Evolutionary conservation across 148 eudicot genomes (phyloP).

Genomic region (Tetragonia tetragonoides): DNA sequence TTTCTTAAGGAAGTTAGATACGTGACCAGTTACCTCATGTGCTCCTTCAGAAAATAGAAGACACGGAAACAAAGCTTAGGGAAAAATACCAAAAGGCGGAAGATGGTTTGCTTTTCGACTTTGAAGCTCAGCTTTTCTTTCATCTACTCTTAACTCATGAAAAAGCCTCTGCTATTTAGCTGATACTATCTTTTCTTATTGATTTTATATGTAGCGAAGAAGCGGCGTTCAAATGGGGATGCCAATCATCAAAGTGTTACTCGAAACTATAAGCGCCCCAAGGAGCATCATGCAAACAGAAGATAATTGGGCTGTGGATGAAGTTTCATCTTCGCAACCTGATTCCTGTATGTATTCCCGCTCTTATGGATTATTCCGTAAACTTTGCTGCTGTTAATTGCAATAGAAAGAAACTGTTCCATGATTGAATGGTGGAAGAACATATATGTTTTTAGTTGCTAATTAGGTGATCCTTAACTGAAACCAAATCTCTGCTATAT

Average conservation of each 20-base stretch:
- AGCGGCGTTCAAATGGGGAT: neutral
- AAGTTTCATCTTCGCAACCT: neutral
- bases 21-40: neutral
- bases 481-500: too few relatives aligned
- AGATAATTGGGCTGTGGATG: neutral
- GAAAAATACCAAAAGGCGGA: neutral
- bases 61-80: neutral
- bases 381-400: too few relatives aligned
- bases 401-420: too few relatives aligned
- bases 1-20: neutral
- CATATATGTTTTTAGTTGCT: too few relatives aligned
- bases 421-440: too few relatives aligned
- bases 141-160: neutral
- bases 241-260: neutral
- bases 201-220: constrained; percentile 4
- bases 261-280: constrained; percentile 1
- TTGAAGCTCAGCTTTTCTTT: neutral
- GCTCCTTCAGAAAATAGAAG: neutral
- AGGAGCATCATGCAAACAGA: neutral
- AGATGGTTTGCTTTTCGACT: neutral
- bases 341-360: neutral
- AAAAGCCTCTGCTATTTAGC: neutral
- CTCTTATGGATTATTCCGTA: neutral
- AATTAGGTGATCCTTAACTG: too few relatives aligned
- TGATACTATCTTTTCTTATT: neutral